A percentile compares a stretch with the other conserved stretches of the same genome.
These are phyloP conservation scores for Backusella tarrabulga DNA, from an alignment of 192 early-diverging fungal genomes.

Conservation along the genomic window DNA sequence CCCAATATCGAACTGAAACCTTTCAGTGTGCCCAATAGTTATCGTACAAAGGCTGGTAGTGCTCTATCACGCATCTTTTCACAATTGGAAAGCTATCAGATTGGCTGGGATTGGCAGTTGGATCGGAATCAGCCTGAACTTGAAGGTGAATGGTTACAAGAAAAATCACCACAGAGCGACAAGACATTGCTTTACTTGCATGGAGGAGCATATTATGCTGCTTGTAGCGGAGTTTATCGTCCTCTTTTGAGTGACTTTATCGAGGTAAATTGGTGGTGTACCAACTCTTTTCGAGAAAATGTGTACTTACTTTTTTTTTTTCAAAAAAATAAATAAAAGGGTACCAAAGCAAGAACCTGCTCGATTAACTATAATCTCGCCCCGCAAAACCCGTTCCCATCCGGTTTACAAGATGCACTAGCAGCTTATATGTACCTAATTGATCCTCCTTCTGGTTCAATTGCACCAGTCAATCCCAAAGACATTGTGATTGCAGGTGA, in stretches of 20 bases:
- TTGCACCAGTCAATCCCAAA: slow-evolving; percentile 39
- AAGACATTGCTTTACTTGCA: slow-evolving; percentile 71
- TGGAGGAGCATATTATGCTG: slow-evolving; percentile 67
- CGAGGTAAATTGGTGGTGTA: slow-evolving; percentile 20
- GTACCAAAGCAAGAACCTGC: slow-evolving; percentile 14
- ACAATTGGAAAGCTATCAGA: slow-evolving; percentile 17
- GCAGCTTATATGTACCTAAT: slow-evolving; percentile 71
- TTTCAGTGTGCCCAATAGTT: slow-evolving; percentile 25
- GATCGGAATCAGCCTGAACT: slow-evolving; percentile 25
- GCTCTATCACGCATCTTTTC: slow-evolving; percentile 29
- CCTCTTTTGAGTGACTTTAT: slow-evolving; percentile 44
- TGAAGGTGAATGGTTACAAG: slow-evolving; percentile 43
- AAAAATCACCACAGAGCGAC: slow-evolving; percentile 30
- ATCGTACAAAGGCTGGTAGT: slow-evolving; percentile 31
- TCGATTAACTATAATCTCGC: slow-evolving; percentile 74
- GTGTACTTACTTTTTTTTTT: background rate
- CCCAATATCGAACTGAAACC: background rate
- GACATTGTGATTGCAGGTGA: slow-evolving; percentile 69
- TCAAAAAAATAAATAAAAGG: background rate
- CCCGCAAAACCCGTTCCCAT: slow-evolving; percentile 77
- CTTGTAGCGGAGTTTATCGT: slow-evolving; percentile 38
- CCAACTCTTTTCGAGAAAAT: background rate
- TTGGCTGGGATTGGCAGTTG: slow-evolving; percentile 49
- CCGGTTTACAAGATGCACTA: slow-evolving; percentile 78
- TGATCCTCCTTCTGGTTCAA: slow-evolving; percentile 30